These are phyloP conservation scores for Coleophoma cylindrospora DNA, from an alignment of 2,329 filamentous ascomycete genomes.

Conservation along the genomic window DNA sequence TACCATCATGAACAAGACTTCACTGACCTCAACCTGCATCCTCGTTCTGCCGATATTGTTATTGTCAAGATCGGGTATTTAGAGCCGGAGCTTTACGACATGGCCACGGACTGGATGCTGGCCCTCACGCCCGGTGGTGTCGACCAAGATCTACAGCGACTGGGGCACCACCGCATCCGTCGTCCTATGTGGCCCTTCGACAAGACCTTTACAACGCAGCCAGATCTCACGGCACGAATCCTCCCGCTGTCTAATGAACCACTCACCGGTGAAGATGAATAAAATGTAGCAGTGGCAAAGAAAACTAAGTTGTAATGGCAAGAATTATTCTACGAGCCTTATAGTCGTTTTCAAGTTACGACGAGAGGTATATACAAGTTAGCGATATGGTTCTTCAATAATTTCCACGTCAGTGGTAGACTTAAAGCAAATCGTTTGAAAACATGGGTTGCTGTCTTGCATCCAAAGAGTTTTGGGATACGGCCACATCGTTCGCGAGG, in stretches of 20 bases:
- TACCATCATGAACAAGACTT: constrained; percentile 50
- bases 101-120: constrained; percentile 50
- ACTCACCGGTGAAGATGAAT: constrained; percentile 10
- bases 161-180: constrained; percentile 41
- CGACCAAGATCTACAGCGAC: constrained; percentile 42
- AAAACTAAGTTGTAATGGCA: no score
- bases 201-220: constrained; percentile 24
- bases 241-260: constrained; percentile 29
- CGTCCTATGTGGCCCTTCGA: constrained; percentile 47
- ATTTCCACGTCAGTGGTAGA: no score
- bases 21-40: constrained; percentile 38
- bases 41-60: constrained; percentile 42
- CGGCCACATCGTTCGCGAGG: no score
- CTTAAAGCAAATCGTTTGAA: no score
- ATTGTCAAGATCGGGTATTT: constrained; percentile 53
- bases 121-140: constrained; percentile 48
- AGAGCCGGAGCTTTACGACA: constrained; percentile 47
- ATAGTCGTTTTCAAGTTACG: no score
- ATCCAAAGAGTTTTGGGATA: no score
- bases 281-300: not conserved
- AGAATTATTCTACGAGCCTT: no score
- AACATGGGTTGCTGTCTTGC: no score
- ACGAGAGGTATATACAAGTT: no score
- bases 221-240: constrained; percentile 30
- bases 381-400: no score